Conservation (phyloP, 495 filamentous ascomycete species). For the Xylaria sp. region DNA sequence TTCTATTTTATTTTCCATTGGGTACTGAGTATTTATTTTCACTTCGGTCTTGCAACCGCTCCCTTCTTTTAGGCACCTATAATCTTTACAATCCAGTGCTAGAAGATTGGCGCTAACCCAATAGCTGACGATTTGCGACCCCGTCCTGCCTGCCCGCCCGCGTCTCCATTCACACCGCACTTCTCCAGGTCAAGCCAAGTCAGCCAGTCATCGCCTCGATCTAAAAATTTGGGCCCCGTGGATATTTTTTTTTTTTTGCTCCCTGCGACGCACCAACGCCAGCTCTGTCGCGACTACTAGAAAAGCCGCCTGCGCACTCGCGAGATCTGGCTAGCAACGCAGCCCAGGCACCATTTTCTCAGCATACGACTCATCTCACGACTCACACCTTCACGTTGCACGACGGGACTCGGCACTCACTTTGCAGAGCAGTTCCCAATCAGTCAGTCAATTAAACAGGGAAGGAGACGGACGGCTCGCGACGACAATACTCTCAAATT, state of each 20-base stretch:
- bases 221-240: slow-evolving; percentile 19
- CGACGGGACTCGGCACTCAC: background rate
- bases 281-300: slow-evolving; percentile 22
- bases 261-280: slow-evolving; percentile 23
- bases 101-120: slow-evolving; percentile 17
- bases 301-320: slow-evolving; percentile 29
- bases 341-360: slow-evolving; percentile 6
- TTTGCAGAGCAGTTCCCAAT: background rate
- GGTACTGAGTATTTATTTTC: background rate
- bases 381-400: slow-evolving; percentile 15
- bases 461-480: background rate
- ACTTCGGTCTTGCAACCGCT: background rate
- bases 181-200: slow-evolving; percentile 23
- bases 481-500: background rate
- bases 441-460: background rate
- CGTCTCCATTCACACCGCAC: slow-evolving; percentile 29
- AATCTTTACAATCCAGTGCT: slow-evolving; percentile 2
- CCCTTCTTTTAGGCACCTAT: slow-evolving; percentile 12
- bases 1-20: background rate
- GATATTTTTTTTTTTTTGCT: slow-evolving; percentile 25
- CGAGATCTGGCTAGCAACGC: slow-evolving; percentile 14
- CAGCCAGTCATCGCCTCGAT: slow-evolving; percentile 23
- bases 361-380: slow-evolving; percentile 14
- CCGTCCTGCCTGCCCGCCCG: slow-evolving; percentile 21
- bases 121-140: slow-evolving; percentile 26